Evolutionary conservation across 306 rosid genomes (phyloP), one percentile per base, ranked within the genome.

Genomic region (Carpinus viminea): DNA sequence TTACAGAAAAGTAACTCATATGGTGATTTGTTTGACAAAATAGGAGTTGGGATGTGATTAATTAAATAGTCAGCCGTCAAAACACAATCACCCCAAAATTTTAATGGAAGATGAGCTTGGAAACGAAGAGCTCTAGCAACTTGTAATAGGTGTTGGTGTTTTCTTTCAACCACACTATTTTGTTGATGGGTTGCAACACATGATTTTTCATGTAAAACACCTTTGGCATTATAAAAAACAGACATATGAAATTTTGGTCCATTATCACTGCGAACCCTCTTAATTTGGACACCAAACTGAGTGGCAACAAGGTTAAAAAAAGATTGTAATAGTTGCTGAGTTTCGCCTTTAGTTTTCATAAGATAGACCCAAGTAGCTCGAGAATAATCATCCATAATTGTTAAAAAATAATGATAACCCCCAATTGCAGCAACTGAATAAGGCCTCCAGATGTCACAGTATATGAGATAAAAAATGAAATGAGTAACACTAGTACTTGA

Each of bases 271-370:
- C 13, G 47, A 12, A 74, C 4, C 0, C 8, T 4, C 7, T 73
- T 73, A 13, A 73, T 47, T 18, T 1, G 4, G 0, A 7, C 4
- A 2, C 4, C 16, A 38, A 73, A 73, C 0, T 73, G 53, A 18
- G 11, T 73, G 3, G 15, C 65, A 56, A 55, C 52, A 0, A 73
- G 0, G 17, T 10, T 2, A 31, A 31, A 31, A 31, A 31, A 31
- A 0, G 34, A 31, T 31, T 31, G 34, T 31, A 31, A 31, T 2
- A 0, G 1, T 0, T 18, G 9, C 0, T 2, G n/a, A 13, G 68
- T 38, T 8, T 73, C 53, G 0, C 16, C 34, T 54, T 73, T 73
- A 2, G 18, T 6, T 4, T 73, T 73, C 51, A 55, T 73, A 1
- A 73, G 43, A 3, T 55, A 73, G 6, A 73, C 10, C 66, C 34